Evolutionary conservation across 23 red algal species (phyloP).

Genomic region (Gracilaria caudata): DNA sequence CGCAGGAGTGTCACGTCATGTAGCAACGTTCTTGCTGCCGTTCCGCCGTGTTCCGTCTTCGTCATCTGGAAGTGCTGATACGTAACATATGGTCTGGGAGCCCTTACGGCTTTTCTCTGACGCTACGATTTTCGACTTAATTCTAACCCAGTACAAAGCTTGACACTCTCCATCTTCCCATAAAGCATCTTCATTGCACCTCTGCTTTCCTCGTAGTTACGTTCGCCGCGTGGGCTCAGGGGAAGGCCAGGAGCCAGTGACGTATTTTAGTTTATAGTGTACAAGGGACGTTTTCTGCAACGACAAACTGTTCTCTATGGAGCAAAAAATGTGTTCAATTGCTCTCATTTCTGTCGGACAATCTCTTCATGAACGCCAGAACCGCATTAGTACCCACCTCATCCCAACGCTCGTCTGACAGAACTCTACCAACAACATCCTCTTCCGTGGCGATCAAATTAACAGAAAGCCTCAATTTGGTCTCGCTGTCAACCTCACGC

Average conservation of each 20-base stretch:
- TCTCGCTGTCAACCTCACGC: slow-evolving; percentile 22
- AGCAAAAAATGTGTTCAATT: not conserved
- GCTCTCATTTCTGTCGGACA: not conserved
- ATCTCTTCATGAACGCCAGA: slow-evolving; percentile 25
- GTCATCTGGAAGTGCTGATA: not conserved
- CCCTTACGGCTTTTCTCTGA: not conserved
- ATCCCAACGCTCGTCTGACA: slow-evolving; percentile 22
- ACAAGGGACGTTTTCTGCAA: too few species aligned
- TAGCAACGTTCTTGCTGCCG: not conserved
- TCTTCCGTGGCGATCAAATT: slow-evolving; percentile 33
- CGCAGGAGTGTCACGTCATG: not conserved
- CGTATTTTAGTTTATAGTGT: too few species aligned
- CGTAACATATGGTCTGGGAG: slow-evolving; percentile 1
- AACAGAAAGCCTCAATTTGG: slow-evolving; percentile 6
- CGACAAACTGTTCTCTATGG: not conserved
- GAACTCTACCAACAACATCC: slow-evolving; percentile 19
- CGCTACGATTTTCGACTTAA: slow-evolving; percentile 25
- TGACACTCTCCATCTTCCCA: not conserved
- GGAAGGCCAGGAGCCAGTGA: too few species aligned
- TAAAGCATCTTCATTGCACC: not conserved
- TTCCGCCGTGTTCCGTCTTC: not conserved
- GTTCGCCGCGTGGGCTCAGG: not conserved
- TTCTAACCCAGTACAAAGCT: slow-evolving; percentile 17
- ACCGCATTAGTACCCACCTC: slow-evolving; percentile 23
- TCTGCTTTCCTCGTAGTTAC: not conserved